Evolutionary conservation across 1,284 basidiomycete species (phyloP).

Genomic region (Austroboletus niveus): DNA sequence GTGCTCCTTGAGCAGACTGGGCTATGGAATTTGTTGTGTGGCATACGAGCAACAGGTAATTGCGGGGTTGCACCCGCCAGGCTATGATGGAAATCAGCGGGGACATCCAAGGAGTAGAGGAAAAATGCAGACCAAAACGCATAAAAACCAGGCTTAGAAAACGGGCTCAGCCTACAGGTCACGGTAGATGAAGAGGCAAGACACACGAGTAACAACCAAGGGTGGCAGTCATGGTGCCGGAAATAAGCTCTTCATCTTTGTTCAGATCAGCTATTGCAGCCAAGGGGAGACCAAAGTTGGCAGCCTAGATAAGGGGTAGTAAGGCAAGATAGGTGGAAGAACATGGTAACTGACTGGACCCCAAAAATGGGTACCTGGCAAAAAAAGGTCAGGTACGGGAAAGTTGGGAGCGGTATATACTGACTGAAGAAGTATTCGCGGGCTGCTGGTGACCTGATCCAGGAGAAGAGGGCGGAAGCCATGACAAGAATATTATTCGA

Average conservation of each 20-base stretch:
- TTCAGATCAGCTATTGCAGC: slow-evolving; percentile 86
- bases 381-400: slow-evolving; percentile 6
- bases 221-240: slow-evolving; percentile 92
- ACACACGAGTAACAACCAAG: slow-evolving; percentile 90
- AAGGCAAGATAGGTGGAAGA: slow-evolving; percentile 9
- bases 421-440: slow-evolving; percentile 92
- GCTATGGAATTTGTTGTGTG: slow-evolving; percentile 89
- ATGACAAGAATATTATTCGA: slow-evolving; percentile 38
- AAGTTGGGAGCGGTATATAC: slow-evolving; percentile 31
- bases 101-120: not conserved
- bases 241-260: slow-evolving; percentile 95
- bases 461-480: slow-evolving; percentile 80
- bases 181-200: not conserved
- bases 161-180: slow-evolving; percentile 5
- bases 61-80: slow-evolving; percentile 93
- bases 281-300: slow-evolving; percentile 95
- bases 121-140: slow-evolving; percentile 71
- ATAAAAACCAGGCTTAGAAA: slow-evolving; percentile 82
- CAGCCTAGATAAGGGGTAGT: slow-evolving; percentile 56
- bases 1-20: slow-evolving; percentile 77
- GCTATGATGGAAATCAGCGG: slow-evolving; percentile 44
- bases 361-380: slow-evolving; percentile 91
- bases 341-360: slow-evolving; percentile 69
- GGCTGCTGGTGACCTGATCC: slow-evolving; percentile 86
- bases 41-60: slow-evolving; percentile 92